Base-by-base conservation (phyloP, 805 yeast genomes). In the Candida montana region DNA sequence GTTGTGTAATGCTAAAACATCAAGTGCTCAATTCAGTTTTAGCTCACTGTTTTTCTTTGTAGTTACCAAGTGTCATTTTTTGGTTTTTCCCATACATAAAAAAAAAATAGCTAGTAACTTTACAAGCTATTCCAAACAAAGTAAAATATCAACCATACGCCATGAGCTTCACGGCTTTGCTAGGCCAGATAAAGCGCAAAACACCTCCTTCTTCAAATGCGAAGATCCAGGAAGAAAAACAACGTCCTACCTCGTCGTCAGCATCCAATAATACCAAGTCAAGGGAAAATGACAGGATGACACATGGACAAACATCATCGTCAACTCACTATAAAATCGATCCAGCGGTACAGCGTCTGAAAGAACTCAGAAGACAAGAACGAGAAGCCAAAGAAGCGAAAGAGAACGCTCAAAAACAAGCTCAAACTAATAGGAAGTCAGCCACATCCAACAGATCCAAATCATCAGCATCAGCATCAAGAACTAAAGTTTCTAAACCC, bases 261-360 rank as follows among this genome's bases (percentile, higher is more conserved):
- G n/a, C n/a, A n/a, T n/a, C n/a, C n/a, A n/a, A n/a, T n/a, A n/a
- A n/a, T n/a, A n/a, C n/a, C 24, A 21, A 21, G 6, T 9, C 24
- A 21, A 21, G 24, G 24, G 24, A 21, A 6, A 21, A 21, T n/a
- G n/a, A n/a, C n/a, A n/a, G n/a, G n/a, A n/a, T n/a, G n/a, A n/a
- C n/a, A n/a, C 24, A 21, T 7, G 9, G 24, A 21, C 24, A 6
- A 21, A 6, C 24, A 21, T 9, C 6, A 21, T 21, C 6, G 9
- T 21, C 24, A 6, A 7, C 24, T 21, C 24, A 21, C 24, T 21
- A 7, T 9, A 57, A 62, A 18, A 67, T 72, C 5, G 91, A 83
- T 54, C 88, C 90, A 0, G 87, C 87, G 4, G 86, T 83, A 8
- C 77, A 76, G 29, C 61, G 83, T 43, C 62, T 83, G 30, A 83